Percentiles rank a stretch among this genome's conserved stretches.
Evolutionary conservation across 2,329 filamentous ascomycete genomes (phyloP).

Genomic region (Rhinocladiella similis): DNA sequence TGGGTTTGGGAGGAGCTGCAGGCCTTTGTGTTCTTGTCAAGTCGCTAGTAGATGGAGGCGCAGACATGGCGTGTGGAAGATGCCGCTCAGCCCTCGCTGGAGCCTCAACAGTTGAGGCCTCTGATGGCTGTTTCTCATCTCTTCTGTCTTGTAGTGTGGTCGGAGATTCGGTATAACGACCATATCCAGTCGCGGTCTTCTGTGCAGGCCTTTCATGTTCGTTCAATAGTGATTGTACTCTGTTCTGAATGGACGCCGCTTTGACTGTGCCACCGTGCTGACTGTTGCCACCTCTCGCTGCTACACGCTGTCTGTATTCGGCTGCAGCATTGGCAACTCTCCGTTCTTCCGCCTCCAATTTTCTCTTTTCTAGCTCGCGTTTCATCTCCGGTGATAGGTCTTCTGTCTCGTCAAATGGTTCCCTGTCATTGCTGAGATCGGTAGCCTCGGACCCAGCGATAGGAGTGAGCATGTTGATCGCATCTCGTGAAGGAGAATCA

Average conservation of each 20-base stretch:
- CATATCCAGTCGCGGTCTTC: constrained; percentile 85
- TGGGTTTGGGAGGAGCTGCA: constrained; percentile 61
- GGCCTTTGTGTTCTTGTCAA: constrained; percentile 40
- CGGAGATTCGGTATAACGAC: constrained; percentile 69
- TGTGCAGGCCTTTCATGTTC: constrained; percentile 67
- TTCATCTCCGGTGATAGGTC: constrained; percentile 83
- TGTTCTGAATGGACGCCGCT: constrained; percentile 86
- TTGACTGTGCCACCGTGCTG: constrained; percentile 52
- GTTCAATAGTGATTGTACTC: constrained; percentile 80
- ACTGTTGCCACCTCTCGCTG: constrained; percentile 54
- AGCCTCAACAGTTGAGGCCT: not conserved
- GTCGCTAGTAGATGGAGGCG: constrained; percentile 22
- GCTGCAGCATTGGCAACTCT: constrained; percentile 85
- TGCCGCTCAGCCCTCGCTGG: not conserved
- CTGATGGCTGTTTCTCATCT: constrained; percentile 36
- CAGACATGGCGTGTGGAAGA: constrained; percentile 9
- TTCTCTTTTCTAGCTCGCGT: constrained; percentile 80
- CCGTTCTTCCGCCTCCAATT: constrained; percentile 82
- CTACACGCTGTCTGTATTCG: constrained; percentile 77
- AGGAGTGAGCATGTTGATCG: constrained; percentile 59
- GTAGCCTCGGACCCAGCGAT: constrained; percentile 76
- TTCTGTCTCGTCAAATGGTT: constrained; percentile 64
- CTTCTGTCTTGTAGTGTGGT: constrained; percentile 29
- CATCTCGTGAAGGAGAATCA: constrained; percentile 45
- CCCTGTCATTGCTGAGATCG: constrained; percentile 66